Conservation (phyloP, 768 basidiomycete genomes). For the Hericium coralloides region DNA sequence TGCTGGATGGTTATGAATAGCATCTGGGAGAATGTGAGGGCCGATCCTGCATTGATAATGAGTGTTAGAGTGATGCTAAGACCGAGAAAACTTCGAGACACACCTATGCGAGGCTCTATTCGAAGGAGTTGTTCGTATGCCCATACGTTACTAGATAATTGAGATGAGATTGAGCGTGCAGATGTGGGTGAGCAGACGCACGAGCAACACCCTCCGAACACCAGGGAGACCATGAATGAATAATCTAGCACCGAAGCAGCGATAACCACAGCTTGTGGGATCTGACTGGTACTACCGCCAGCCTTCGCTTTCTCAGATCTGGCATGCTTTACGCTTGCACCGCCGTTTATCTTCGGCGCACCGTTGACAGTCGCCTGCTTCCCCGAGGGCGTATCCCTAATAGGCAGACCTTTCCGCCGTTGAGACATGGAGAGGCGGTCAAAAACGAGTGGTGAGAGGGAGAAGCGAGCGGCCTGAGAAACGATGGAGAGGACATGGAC, state of each 20-base stretch:
- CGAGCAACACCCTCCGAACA: constrained; percentile 83
- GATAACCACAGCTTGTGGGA: not conserved
- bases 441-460: not conserved
- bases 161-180: no score
- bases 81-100: constrained; percentile 10
- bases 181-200: constrained; percentile 26
- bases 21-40: constrained; percentile 82
- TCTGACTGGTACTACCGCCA: not conserved
- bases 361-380: no score
- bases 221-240: constrained; percentile 41
- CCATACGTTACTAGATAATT: constrained; percentile 54
- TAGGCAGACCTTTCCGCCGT: not conserved
- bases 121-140: constrained; percentile 68
- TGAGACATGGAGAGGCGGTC: not conserved
- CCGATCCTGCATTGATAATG: constrained; percentile 42
- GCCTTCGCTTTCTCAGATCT: not conserved
- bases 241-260: constrained; percentile 26
- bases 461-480: not conserved
- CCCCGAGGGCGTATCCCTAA: not conserved
- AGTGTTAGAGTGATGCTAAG: not conserved
- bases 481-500: not conserved
- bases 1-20: constrained; percentile 63
- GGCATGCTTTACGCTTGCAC: no score
- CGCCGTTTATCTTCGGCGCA: no score
- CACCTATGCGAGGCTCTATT: constrained; percentile 61